Evolutionary conservation across 805 yeast species (phyloP), one percentile per base, ranked within the genome.

Genomic region (Candida parachauliodes): DNA sequence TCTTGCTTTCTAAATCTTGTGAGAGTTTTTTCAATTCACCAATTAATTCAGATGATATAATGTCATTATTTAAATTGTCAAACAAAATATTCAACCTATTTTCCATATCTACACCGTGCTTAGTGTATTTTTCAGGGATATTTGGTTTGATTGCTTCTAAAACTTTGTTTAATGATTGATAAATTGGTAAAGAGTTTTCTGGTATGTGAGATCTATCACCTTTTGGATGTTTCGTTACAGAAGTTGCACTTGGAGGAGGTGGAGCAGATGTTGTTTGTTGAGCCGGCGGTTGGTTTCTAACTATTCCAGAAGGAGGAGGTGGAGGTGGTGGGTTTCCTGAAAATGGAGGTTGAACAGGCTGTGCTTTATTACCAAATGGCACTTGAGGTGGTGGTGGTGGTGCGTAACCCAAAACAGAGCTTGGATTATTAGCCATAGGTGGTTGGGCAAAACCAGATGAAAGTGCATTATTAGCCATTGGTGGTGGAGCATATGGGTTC

Each of bases 31-130:
- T 60, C 59, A 93, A 67, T 26, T 72, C 70, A 4, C 56, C 65
- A 25, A 83, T 60, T 1, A 83, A 72, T n/a, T 68, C 78, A 14
- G 62, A 67, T 3, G 83, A 69, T 48, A 88, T 60, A 38, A 81
- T 61, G 33, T 83, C 91, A 49, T 80, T 83, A 55, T 83, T 83
- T 62, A 93, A 74, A 49, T 81, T 88, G 48, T 81, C 88, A 56
- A 74, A 88, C 45, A 93, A 67, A 36, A 87, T 74, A 45, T 78
- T 74, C 40, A 93, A 62, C 58, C 98, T 78, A 66, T 83, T 83
- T 49, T 81, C 91, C 54, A 94, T 79, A 57, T 91, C 98, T 32
- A 62, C 67, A 36, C 83, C 74, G 52, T 88, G 96, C 44, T 78
- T 82, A 19, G 73, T 58, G 52, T 76, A 87, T 55, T 77, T 79